Evolutionary conservation across 257 asterid species (phyloP), one percentile per base, ranked within the genome.

Genomic region (Petrea volubilis): DNA sequence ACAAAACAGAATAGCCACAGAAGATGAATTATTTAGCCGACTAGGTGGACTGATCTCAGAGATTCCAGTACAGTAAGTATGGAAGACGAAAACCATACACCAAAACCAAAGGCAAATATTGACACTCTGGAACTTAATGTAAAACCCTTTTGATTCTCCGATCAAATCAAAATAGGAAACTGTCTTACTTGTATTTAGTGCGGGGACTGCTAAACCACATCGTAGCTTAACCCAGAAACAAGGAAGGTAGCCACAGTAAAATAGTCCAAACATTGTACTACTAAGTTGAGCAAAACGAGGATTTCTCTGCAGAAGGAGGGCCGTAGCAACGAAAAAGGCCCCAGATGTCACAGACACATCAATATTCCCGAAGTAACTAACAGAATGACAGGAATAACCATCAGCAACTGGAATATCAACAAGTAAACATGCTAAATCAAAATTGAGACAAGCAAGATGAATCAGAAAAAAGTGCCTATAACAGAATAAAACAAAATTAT

Each of bases 221-320:
- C 98, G 87, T 56, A 95, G 85, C 88, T 92, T 95, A 73, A 95
- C 91, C 99, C 99, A 95, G 81, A 95, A 95, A 80, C 96, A 88
- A 72, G 99, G 99, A 78, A 95, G 99, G 85, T 88, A 95, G 61
- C 99, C 99, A 73, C 97, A 88, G 72, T 92, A 95, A 67, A 95
- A 88, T 63, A 95, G 91, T 72, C 97, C 99, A 83, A 95, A 95
- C 90, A 95, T 88, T 74, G 97, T 78, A 81, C 96, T 92, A 71
- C 96, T 88, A 71, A 95, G 96, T 77, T 95, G 96, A 76, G 98
- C 73, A 80, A 95, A 95, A 73, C 97, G 96, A 62, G 99, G 99
- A 82, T 84, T 84, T 65, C 90, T 87, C 87, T 92, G 99, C 70
- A 92, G 64, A 52, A 92, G 85, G 75, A 95, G 81, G 17, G 93